A percentile compares a stretch with the other conserved stretches of the same genome.
Evolutionary conservation across 208 protist species (phyloP).

Genomic region (Acanthamoeba lenticulata): DNA sequence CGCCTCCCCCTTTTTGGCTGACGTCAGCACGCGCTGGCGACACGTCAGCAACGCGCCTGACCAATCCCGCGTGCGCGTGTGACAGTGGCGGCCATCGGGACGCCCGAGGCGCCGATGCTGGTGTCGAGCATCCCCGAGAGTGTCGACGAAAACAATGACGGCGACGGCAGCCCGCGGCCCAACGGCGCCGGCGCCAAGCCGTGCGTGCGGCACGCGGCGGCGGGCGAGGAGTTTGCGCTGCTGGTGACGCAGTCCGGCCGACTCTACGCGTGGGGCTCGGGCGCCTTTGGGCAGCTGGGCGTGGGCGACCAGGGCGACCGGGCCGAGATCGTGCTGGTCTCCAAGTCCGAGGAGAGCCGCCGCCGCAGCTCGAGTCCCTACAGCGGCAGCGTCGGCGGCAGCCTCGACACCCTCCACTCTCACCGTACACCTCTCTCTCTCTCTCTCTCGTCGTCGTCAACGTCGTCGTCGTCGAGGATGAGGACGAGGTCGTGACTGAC

Average conservation of each 20-base stretch:
- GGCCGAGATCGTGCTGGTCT: background rate
- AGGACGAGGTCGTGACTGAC: no score
- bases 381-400: no score
- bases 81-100: background rate
- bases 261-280: background rate
- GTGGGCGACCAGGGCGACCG: background rate
- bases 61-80: no score
- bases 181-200: background rate
- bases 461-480: no score
- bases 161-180: no score
- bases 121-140: background rate
- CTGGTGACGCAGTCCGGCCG: background rate
- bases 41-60: no score
- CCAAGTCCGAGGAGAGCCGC: conserved; percentile 19
- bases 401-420: background rate
- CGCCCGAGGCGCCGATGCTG: conserved; percentile 1
- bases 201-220: background rate
- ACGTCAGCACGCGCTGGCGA: no score
- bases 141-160: no score
- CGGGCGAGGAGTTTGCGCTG: conserved; percentile 4
- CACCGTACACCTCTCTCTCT: background rate
- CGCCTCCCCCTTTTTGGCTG: no score
- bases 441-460: background rate
- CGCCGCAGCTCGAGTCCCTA: background rate
- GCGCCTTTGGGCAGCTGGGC: background rate